Evolutionary conservation across 805 yeast species (phyloP).

Genomic region (Priceomyces castillae): DNA sequence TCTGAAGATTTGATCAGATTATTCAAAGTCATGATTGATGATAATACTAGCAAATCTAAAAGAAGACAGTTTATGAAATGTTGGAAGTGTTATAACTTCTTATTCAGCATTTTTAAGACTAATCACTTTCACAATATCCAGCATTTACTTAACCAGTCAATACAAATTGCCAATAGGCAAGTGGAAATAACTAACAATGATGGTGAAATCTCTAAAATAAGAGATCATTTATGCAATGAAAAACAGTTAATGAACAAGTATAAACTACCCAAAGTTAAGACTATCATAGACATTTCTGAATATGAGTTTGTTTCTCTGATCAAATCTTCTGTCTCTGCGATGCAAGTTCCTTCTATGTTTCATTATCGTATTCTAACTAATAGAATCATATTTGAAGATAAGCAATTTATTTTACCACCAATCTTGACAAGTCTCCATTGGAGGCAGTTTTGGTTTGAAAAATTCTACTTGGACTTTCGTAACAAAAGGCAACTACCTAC

Average conservation of each 20-base stretch:
- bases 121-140: constrained; percentile 18
- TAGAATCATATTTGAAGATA: constrained; percentile 6
- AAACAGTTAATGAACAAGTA: constrained; percentile 1
- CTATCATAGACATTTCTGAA: constrained; percentile 4
- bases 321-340: constrained; percentile 3
- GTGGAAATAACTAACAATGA: constrained; percentile 6
- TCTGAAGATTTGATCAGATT: constrained; percentile 12
- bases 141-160: constrained; percentile 13
- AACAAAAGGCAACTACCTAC: not conserved
- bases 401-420: constrained; percentile 9
- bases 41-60: not conserved
- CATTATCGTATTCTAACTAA: constrained; percentile 1
- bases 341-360: constrained; percentile 2
- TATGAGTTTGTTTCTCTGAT: not conserved
- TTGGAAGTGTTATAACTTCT: constrained; percentile 16
- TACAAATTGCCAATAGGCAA: constrained; percentile 15
- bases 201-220: constrained; percentile 1
- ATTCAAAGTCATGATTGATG: constrained; percentile 10
- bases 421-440: constrained; percentile 12
- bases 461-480: constrained; percentile 3
- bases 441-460: constrained; percentile 22
- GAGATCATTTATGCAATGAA: constrained; percentile 5
- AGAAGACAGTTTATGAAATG: constrained; percentile 9
- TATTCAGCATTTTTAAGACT: constrained; percentile 18
- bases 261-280: not conserved